These are phyloP conservation scores for Acanthamoeba healyi DNA, from an alignment of 208 protist species.

Conservation along the genomic window DNA sequence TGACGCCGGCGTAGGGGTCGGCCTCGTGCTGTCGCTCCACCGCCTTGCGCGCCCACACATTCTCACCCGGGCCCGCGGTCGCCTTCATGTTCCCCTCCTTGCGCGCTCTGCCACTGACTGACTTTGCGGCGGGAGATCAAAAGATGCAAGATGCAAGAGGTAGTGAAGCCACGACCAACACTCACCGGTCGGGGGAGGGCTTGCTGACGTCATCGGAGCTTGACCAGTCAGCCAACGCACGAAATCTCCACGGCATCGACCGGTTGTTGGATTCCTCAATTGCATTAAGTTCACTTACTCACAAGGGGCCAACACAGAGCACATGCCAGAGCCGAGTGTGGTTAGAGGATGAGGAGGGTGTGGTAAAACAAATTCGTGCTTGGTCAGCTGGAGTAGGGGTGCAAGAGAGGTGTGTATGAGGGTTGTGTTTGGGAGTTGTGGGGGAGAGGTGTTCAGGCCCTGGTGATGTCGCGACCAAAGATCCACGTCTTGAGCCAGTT, in stretches of 20 bases:
- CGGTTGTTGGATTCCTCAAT: too few species aligned
- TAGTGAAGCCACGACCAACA: not conserved
- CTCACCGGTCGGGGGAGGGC: not conserved
- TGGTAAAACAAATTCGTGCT: too few species aligned
- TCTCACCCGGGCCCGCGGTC: not conserved
- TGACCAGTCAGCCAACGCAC: not conserved
- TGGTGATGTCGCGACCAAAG: constrained; percentile 66
- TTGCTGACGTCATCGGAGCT: not conserved
- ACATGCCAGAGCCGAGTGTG: too few species aligned
- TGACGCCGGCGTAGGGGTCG: not conserved
- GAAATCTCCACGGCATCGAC: not conserved
- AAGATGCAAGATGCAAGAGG: not conserved
- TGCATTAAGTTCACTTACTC: too few species aligned
- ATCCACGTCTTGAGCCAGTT: constrained; percentile 66
- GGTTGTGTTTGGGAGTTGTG: too few species aligned
- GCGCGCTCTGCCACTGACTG: not conserved
- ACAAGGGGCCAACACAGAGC: too few species aligned
- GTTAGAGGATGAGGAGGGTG: too few species aligned
- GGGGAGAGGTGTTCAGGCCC: not conserved
- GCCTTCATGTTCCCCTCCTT: not conserved
- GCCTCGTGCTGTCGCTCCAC: not conserved
- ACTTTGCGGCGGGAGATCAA: not conserved
- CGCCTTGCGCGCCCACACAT: constrained; percentile 5
- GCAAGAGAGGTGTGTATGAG: too few species aligned
- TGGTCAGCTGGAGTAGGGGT: too few species aligned